Evolutionary conservation across 225 moss, liverwort and hornwort species (phyloP).

Genomic region (Polytrichum formosum): DNA sequence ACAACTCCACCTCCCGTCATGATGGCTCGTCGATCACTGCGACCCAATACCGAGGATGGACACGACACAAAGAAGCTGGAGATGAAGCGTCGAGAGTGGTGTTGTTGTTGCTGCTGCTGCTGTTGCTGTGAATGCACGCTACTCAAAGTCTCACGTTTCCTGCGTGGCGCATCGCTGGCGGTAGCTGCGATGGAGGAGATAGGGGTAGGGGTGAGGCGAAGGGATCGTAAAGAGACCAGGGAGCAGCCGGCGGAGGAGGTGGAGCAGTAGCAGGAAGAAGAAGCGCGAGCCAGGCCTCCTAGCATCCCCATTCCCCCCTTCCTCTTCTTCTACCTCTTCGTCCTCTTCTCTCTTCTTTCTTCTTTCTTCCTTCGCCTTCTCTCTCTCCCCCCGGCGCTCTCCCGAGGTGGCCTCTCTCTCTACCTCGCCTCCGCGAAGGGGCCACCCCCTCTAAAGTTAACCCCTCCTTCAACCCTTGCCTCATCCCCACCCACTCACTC

Average conservation of each 20-base stretch:
- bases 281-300: neutral
- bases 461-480: too few species aligned
- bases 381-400: neutral
- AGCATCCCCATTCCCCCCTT: neutral
- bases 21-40: neutral
- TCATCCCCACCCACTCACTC: too few species aligned
- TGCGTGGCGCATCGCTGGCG: neutral
- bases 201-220: neutral
- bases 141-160: neutral
- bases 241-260: neutral
- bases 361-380: neutral
- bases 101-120: too few species aligned
- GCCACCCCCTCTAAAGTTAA: too few species aligned
- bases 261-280: neutral
- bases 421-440: too few species aligned
- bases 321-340: neutral
- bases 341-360: too few species aligned
- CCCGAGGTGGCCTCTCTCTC: neutral
- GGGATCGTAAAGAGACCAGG: neutral
- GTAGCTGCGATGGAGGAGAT: neutral
- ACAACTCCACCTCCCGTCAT: conserved; percentile 11
- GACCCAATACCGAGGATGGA: neutral
- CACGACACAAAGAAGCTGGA: neutral
- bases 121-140: too few species aligned
- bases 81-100: neutral